Evolutionary conservation across 2,329 filamentous ascomycete genomes (phyloP).

Genomic region (Alternaria sp.): DNA sequence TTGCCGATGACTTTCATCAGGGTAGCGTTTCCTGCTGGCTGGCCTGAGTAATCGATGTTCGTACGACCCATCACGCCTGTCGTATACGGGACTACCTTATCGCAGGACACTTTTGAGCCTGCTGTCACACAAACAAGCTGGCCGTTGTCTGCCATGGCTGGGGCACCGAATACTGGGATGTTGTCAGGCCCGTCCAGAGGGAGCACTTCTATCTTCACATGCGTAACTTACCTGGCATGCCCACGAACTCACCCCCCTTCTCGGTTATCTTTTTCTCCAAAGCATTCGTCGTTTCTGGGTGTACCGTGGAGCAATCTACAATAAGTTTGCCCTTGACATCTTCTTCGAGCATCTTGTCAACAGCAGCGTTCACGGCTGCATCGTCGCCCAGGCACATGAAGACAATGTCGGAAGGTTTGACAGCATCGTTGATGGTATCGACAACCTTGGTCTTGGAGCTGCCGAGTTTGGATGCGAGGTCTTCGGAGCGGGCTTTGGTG

Average conservation of each 20-base stretch:
- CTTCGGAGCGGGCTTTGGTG: slow-evolving; percentile 68
- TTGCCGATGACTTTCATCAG: slow-evolving; percentile 85
- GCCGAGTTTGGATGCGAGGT: slow-evolving; percentile 67
- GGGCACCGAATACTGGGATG: slow-evolving; percentile 69
- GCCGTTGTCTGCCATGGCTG: slow-evolving; percentile 72
- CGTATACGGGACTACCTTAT: slow-evolving; percentile 72
- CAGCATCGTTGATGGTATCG: slow-evolving; percentile 68
- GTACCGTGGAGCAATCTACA: slow-evolving; percentile 86
- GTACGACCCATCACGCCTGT: slow-evolving; percentile 73
- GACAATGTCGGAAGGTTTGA: slow-evolving; percentile 74
- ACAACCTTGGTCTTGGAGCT: slow-evolving; percentile 68
- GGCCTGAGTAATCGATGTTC: slow-evolving; percentile 72
- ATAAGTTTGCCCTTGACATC: slow-evolving; percentile 75
- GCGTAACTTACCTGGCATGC: slow-evolving; percentile 61
- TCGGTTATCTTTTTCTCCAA: slow-evolving; percentile 64
- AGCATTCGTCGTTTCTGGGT: slow-evolving; percentile 77
- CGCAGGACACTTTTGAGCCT: slow-evolving; percentile 65
- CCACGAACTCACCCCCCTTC: slow-evolving; percentile 75
- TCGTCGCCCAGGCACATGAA: slow-evolving; percentile 85
- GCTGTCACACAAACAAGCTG: slow-evolving; percentile 76
- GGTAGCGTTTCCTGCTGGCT: slow-evolving; percentile 71
- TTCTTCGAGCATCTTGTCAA: slow-evolving; percentile 62
- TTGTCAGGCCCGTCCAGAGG: slow-evolving; percentile 15
- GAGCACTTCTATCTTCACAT: slow-evolving; percentile 2
- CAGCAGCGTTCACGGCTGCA: slow-evolving; percentile 68